phyloP scores from a whole-genome alignment of 805 yeast species.

The Candida yuanshanica region DNA sequence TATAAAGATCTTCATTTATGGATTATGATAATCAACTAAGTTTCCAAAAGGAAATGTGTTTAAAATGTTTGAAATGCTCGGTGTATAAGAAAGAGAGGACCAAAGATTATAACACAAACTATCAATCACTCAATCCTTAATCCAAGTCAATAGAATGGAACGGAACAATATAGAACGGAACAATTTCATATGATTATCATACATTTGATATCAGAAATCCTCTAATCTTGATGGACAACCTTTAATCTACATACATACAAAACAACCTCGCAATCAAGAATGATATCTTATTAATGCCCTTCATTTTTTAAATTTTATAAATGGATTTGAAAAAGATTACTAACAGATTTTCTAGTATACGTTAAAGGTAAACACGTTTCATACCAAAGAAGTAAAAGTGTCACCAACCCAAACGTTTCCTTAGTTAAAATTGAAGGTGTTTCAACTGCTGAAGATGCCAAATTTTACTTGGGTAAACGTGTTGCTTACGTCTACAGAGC shows the following conservation, averaged over 20 bases:
- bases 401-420: slow-evolving; percentile 97
- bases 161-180: too few relatives aligned
- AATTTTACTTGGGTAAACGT: slow-evolving; percentile 99
- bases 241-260: too few relatives aligned
- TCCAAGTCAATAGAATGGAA: too few relatives aligned
- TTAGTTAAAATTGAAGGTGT: slow-evolving; percentile 98
- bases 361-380: slow-evolving; percentile 99
- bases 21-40: too few relatives aligned
- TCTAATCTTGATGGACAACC: too few relatives aligned
- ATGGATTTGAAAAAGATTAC: slow-evolving; percentile 7
- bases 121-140: too few relatives aligned
- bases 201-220: too few relatives aligned
- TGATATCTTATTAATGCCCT: neutral
- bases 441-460: slow-evolving; percentile 84
- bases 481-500: slow-evolving; percentile 99
- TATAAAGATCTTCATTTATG: neutral
- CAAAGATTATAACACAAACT: too few relatives aligned
- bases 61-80: too few relatives aligned
- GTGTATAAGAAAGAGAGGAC: too few relatives aligned
- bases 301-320: neutral
- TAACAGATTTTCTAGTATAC: slow-evolving; percentile 63
- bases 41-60: too few relatives aligned
- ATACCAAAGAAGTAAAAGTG: slow-evolving; percentile 99
- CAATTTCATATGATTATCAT: too few relatives aligned
- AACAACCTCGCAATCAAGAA: neutral